Evolutionary conservation across 306 rosid species (phyloP).

Genomic region (Benincasa hispida): DNA sequence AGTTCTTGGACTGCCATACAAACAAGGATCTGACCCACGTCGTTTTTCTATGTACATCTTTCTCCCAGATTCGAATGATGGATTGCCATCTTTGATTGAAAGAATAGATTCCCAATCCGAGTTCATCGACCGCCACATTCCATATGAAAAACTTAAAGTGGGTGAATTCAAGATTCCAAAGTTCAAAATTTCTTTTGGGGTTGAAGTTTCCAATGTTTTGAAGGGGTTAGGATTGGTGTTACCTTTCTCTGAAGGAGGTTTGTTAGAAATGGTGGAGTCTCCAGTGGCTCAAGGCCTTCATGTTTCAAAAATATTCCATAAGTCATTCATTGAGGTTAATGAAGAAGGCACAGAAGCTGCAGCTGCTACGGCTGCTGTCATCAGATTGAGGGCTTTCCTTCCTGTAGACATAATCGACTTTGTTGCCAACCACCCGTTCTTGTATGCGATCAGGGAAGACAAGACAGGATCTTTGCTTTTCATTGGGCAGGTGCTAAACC

Average conservation of each 20-base stretch:
- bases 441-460: conserved; percentile 57
- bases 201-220: not conserved
- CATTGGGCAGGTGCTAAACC: conserved; percentile 62
- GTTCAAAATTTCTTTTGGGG: not conserved
- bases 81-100: conserved; percentile 50
- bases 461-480: conserved; percentile 52
- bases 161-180: conserved; percentile 19
- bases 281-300: conserved; percentile 17
- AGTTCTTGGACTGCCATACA: conserved; percentile 57
- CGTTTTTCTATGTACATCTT: conserved; percentile 51
- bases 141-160: conserved; percentile 22
- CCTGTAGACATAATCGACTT: conserved; percentile 24
- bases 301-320: conserved; percentile 48
- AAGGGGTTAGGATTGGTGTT: not conserved
- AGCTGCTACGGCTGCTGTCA: conserved; percentile 31
- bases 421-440: conserved; percentile 75
- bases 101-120: conserved; percentile 36
- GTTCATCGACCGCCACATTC: conserved; percentile 43
- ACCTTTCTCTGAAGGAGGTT: not conserved
- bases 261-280: conserved; percentile 31
- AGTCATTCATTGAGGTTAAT: conserved; percentile 67
- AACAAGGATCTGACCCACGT: conserved; percentile 50
- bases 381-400: not conserved
- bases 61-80: conserved; percentile 64
- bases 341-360: conserved; percentile 92